Base-by-base conservation (phyloP, 768 basidiomycete genomes). In the Punctularia strigosozonata region DNA sequence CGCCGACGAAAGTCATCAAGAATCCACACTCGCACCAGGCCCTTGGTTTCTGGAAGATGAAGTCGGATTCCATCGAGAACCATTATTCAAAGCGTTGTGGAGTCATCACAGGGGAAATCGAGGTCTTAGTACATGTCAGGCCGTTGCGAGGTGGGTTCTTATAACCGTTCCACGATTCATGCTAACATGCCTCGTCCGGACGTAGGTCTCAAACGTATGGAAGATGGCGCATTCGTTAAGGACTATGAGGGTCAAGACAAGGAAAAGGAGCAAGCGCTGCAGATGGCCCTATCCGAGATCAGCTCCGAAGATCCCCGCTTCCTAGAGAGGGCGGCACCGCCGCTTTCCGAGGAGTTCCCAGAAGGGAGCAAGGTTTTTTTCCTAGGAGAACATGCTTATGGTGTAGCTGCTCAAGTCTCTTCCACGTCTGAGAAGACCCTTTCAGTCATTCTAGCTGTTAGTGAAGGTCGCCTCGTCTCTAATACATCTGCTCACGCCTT, bases 301-400 rank as follows among this genome's bases (percentile, higher is more conserved):
- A 66, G 69, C 8, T 87, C 82, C 4, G 90, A 98, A 58, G 95
- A 99, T 54, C 84, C 89, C 20, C 80, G 85, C 21, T 87, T 72
- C 56, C 41, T 86, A 31, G 95, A 97, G 59, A 73, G 75, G 49
- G 77, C 75, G 6, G 75, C 95, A 0, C 83, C 88, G 1, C 78
- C 87, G 0, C 60, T 98, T 22, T 68, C 77, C 0, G 80, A 89
- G 38, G 95, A 98, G 54, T 97, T 88, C 61, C 91, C 92, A 0
- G 77, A 75, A 0, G 87, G 84, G 1, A 84, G 77, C 56, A 87
- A 82, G 53, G 85, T 98, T 21, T 95, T 99, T 62, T 98, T 97
- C 76, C 69, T 98, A 5, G 92, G 94, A 13, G 82, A 87, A 51
- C 80, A 89, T 54, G 89, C 86, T 0, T 99, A 94, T 52, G 95